A percentile compares a stretch with the other conserved stretches of the same genome.
phyloP scores from a whole-genome alignment of 306 rosid species.

The Vigna trinervia region DNA sequence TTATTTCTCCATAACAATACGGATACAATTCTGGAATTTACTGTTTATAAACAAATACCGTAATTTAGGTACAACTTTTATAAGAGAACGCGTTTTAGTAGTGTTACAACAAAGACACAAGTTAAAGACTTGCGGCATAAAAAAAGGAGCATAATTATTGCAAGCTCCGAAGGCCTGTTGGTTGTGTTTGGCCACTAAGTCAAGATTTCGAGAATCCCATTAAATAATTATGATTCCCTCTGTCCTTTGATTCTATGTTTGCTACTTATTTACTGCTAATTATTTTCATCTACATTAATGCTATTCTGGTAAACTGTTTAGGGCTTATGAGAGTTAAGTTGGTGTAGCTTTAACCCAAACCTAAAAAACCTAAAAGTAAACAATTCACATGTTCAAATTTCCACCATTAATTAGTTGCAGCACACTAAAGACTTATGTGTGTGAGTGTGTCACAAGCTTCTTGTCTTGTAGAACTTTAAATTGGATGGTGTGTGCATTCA shows the following conservation, averaged over 20 bases:
- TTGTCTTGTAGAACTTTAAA: background rate
- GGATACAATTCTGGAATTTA: too few species aligned
- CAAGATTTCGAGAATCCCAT: background rate
- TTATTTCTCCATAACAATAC: background rate
- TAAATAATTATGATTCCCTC: background rate
- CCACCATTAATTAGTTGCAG: too few species aligned
- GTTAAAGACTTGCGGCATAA: slow-evolving; percentile 18
- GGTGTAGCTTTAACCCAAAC: background rate
- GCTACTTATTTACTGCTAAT: background rate
- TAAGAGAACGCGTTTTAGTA: too few species aligned
- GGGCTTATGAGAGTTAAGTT: too few species aligned
- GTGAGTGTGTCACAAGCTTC: background rate
- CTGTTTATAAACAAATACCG: too few species aligned
- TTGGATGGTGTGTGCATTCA: too few species aligned
- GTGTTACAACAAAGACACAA: too few species aligned
- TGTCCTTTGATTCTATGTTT: background rate
- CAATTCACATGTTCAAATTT: background rate
- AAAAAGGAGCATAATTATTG: background rate
- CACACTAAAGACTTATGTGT: too few species aligned
- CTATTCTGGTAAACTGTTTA: too few species aligned
- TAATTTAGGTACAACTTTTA: too few species aligned
- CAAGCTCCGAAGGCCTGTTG: background rate
- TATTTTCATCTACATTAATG: too few species aligned
- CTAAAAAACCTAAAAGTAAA: too few species aligned
- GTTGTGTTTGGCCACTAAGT: background rate